Evolutionary conservation across 1,284 basidiomycete genomes (phyloP).

Genomic region (Takashimella koratensis): DNA sequence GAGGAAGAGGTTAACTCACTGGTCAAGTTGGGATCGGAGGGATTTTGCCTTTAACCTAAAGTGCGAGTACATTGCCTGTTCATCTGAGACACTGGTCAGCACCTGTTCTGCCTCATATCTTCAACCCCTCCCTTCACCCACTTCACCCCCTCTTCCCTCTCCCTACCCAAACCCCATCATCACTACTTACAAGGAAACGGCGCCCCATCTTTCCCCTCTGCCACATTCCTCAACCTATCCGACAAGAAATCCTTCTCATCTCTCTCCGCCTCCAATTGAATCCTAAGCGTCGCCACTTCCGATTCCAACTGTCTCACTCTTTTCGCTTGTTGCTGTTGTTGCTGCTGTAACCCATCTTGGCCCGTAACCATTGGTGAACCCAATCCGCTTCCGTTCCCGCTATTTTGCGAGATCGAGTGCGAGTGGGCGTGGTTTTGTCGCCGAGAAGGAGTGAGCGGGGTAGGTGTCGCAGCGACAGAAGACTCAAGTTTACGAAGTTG

Average conservation of each 20-base stretch:
- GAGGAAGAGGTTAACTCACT: conserved; percentile 23
- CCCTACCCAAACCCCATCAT: background rate
- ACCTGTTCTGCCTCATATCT: background rate
- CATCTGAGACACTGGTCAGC: conserved; percentile 14
- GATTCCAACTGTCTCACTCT: conserved; percentile 26
- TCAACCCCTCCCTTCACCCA: background rate
- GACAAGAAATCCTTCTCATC: conserved; percentile 41
- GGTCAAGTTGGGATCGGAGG: conserved; percentile 37
- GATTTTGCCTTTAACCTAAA: conserved; percentile 41
- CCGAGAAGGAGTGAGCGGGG: conserved; percentile 29
- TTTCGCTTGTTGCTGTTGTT: conserved; percentile 9
- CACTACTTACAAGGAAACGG: conserved; percentile 16
- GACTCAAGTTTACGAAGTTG: conserved; percentile 33
- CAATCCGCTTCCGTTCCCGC: conserved; percentile 2
- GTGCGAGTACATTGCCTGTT: conserved; percentile 40
- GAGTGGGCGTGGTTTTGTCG: conserved; percentile 18
- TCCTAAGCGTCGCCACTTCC: conserved; percentile 30
- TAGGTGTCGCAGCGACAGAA: conserved; percentile 10
- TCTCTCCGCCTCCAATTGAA: conserved; percentile 35
- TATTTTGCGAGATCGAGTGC: background rate
- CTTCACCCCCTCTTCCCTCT: background rate
- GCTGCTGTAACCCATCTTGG: background rate
- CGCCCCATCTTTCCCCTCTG: conserved; percentile 14
- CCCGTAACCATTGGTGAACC: conserved; percentile 8
- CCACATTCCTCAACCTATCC: conserved; percentile 18